Percentiles rank a stretch among this genome's conserved stretches.
Evolutionary conservation across 352 stramenopile genomes (phyloP).

Genomic region (Globisporangium echinulatum): DNA sequence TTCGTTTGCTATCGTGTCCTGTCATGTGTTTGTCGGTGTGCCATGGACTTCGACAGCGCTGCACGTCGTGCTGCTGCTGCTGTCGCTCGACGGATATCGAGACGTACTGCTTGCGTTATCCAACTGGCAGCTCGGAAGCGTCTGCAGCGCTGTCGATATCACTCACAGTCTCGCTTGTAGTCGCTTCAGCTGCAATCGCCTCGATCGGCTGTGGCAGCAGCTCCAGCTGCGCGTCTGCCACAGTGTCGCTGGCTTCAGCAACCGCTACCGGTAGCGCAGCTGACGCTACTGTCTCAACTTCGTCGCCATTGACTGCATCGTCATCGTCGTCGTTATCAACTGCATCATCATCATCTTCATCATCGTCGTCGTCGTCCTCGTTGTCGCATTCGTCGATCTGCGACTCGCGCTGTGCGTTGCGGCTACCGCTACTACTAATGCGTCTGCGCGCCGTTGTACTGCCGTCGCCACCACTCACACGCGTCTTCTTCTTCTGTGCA

Average conservation of each 20-base stretch:
- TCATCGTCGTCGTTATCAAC: neutral
- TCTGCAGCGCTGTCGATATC: neutral
- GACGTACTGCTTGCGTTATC: neutral
- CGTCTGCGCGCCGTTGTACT: neutral
- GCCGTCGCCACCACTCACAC: neutral
- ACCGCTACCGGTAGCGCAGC: too few species aligned
- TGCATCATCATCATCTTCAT: neutral
- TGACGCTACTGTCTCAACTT: neutral
- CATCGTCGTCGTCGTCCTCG: neutral
- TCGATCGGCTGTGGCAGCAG: neutral
- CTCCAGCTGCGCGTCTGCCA: neutral
- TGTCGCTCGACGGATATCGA: neutral
- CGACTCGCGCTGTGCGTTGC: neutral
- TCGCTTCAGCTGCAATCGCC: neutral
- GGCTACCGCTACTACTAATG: neutral
- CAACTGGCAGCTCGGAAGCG: neutral
- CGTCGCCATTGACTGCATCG: neutral
- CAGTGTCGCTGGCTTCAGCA: neutral
- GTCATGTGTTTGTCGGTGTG: too few species aligned
- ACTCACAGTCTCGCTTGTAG: neutral
- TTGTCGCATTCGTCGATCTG: neutral
- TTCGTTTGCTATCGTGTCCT: too few species aligned
- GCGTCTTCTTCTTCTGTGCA: slow-evolving; percentile 11
- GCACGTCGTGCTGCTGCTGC: neutral
- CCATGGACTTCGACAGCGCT: too few species aligned